A percentile compares a stretch with the other conserved stretches of the same genome.
Evolutionary conservation across 2,329 filamentous ascomycete species (phyloP).

Genomic region (Chrysosporium keratinophilum): DNA sequence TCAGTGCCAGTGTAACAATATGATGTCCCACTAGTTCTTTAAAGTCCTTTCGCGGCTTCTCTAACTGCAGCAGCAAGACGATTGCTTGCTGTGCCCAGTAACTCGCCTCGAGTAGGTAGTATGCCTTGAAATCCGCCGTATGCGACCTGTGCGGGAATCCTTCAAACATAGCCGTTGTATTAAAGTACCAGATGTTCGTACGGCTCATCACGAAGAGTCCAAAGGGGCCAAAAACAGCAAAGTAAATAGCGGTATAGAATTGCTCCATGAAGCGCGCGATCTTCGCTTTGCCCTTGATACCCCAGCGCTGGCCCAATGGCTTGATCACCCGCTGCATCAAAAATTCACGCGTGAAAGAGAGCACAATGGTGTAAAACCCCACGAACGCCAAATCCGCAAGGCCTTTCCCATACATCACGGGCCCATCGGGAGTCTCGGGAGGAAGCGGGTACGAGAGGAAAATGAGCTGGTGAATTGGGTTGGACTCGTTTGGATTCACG

Average conservation of each 20-base stretch:
- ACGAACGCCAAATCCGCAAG: slow-evolving; percentile 77
- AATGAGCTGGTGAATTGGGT: slow-evolving; percentile 69
- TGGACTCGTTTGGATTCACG: slow-evolving; percentile 64
- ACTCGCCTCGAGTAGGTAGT: slow-evolving; percentile 86
- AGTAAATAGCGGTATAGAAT: slow-evolving; percentile 87
- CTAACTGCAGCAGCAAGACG: slow-evolving; percentile 72
- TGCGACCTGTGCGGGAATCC: slow-evolving; percentile 74
- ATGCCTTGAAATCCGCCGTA: slow-evolving; percentile 77
- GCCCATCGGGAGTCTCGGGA: slow-evolving; percentile 37
- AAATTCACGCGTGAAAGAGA: slow-evolving; percentile 91
- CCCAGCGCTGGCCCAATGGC: slow-evolving; percentile 59
- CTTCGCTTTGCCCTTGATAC: slow-evolving; percentile 63
- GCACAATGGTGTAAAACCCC: slow-evolving; percentile 74
- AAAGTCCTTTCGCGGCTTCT: slow-evolving; percentile 91
- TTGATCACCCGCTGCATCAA: slow-evolving; percentile 84
- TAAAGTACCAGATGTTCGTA: slow-evolving; percentile 94
- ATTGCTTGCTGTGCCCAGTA: slow-evolving; percentile 96
- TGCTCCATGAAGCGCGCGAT: slow-evolving; percentile 93
- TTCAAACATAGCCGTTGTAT: slow-evolving; percentile 82
- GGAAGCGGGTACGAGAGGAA: slow-evolving; percentile 81
- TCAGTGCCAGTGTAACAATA: slow-evolving; percentile 75
- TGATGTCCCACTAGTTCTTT: slow-evolving; percentile 88
- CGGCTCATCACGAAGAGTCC: slow-evolving; percentile 84
- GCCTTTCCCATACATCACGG: slow-evolving; percentile 78
- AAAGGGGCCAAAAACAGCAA: slow-evolving; percentile 67